These are phyloP conservation scores for Trichoderma sp. DNA, from an alignment of 2,329 filamentous ascomycete genomes.

Conservation along the genomic window DNA sequence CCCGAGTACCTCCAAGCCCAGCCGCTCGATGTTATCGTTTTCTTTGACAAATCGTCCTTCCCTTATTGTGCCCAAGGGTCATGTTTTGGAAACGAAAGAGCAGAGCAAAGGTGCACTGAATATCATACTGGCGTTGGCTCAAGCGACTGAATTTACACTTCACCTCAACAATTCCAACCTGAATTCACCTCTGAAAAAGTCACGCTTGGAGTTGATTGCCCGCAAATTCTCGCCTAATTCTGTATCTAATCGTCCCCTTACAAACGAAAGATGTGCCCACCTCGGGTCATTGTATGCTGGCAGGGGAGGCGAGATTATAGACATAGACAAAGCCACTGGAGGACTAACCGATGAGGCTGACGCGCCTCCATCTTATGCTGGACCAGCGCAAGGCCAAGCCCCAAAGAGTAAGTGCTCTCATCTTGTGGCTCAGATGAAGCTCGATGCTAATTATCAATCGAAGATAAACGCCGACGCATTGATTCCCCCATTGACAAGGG, in stretches of 20 bases:
- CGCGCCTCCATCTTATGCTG: background rate
- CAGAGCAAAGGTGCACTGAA: background rate
- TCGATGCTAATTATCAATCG: background rate
- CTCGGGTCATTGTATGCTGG: slow-evolving; percentile 9
- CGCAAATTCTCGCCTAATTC: background rate
- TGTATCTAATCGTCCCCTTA: background rate
- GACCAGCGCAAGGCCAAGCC: background rate
- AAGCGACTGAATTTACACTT: background rate
- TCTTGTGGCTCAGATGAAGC: too few relatives aligned
- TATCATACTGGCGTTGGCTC: background rate
- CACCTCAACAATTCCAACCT: slow-evolving; percentile 2
- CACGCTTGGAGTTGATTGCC: background rate
- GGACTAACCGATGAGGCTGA: background rate
- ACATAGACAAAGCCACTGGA: background rate
- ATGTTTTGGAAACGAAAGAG: slow-evolving; percentile 1
- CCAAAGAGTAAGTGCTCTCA: background rate
- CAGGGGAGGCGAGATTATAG: background rate
- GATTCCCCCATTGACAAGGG: background rate
- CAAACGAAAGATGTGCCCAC: background rate
- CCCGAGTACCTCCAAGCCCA: background rate
- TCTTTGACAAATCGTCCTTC: background rate
- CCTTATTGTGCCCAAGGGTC: background rate
- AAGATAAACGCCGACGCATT: slow-evolving; percentile 11
- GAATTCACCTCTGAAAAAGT: background rate
- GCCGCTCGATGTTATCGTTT: background rate